These are phyloP conservation scores for Starmerella roubikii DNA, from an alignment of 805 yeast species.

Conservation along the genomic window DNA sequence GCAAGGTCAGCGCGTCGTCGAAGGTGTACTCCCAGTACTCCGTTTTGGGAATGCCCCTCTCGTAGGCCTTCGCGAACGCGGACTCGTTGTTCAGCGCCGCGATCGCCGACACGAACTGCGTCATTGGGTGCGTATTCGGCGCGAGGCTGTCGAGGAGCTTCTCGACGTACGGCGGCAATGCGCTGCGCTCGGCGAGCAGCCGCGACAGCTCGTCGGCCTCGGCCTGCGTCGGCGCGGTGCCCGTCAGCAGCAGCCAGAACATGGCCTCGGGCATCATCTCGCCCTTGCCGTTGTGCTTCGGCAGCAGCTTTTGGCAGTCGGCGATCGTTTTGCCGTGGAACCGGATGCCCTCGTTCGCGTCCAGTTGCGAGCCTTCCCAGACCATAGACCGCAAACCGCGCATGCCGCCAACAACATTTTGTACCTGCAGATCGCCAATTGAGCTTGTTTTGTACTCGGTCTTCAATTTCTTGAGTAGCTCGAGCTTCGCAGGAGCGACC, in stretches of 20 bases:
- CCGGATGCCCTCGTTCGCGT: slow-evolving; percentile 74
- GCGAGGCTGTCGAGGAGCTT: slow-evolving; percentile 63
- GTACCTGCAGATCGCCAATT: slow-evolving; percentile 59
- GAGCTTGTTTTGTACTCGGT: slow-evolving; percentile 71
- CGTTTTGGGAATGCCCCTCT: slow-evolving; percentile 65
- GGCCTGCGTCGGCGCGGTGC: slow-evolving; percentile 62
- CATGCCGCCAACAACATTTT: slow-evolving; percentile 85
- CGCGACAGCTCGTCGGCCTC: slow-evolving; percentile 60
- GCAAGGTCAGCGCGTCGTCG: slow-evolving; percentile 65
- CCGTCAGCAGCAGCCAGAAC: slow-evolving; percentile 72
- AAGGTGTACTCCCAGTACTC: slow-evolving; percentile 73
- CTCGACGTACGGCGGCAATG: slow-evolving; percentile 63
- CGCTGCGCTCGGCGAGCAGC: slow-evolving; percentile 67
- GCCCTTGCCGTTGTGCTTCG: slow-evolving; percentile 55
- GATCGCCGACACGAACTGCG: slow-evolving; percentile 72
- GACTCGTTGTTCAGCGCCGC: slow-evolving; percentile 73
- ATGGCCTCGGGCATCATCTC: slow-evolving; percentile 67
- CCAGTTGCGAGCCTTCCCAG: slow-evolving; percentile 81
- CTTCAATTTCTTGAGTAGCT: slow-evolving; percentile 77
- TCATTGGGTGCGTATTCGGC: slow-evolving; percentile 72
- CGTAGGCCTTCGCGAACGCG: slow-evolving; percentile 72
- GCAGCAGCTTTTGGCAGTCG: slow-evolving; percentile 57
- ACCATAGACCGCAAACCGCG: slow-evolving; percentile 75
- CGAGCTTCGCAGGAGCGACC: slow-evolving; percentile 79
- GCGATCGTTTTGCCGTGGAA: slow-evolving; percentile 78